phyloP scores from a whole-genome alignment of 2,329 filamentous ascomycete species.

The Byssochlamys sp. region DNA sequence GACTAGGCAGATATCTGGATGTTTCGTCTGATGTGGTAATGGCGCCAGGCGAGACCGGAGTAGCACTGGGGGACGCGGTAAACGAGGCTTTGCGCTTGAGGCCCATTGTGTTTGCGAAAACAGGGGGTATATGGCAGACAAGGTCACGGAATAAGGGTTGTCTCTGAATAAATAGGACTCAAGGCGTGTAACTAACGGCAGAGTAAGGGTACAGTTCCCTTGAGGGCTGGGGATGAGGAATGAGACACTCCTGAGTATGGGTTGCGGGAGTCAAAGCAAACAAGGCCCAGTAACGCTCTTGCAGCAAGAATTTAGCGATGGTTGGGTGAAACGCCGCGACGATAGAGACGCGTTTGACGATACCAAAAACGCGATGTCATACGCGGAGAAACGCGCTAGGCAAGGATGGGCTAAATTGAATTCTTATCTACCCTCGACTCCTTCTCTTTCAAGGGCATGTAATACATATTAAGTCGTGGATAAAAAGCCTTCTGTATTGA shows the following conservation, averaged over 20 bases:
- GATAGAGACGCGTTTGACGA: background rate
- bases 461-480: background rate
- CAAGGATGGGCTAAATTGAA: background rate
- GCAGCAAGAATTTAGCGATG: constrained; percentile 3
- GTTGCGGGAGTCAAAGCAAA: constrained; percentile 18
- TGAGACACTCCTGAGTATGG: constrained; percentile 10
- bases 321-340: constrained; percentile 6
- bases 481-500: background rate
- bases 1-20: constrained; percentile 41
- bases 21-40: constrained; percentile 23
- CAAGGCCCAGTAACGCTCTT: constrained; percentile 4
- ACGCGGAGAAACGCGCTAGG: background rate
- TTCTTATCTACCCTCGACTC: background rate
- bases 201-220: constrained; percentile 28
- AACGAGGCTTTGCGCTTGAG: constrained; percentile 52
- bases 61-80: constrained; percentile 32
- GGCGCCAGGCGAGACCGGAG: constrained; percentile 13
- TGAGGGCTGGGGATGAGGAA: constrained; percentile 24
- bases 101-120: constrained; percentile 33
- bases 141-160: background rate
- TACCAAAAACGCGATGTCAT: background rate
- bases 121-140: background rate
- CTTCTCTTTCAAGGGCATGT: background rate
- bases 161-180: background rate
- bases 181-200: constrained; percentile 14